Percentiles rank a stretch among this genome's conserved stretches.
Evolutionary conservation across 2,329 filamentous ascomycete genomes (phyloP).

Genomic region (Cordyceps farinosa): DNA sequence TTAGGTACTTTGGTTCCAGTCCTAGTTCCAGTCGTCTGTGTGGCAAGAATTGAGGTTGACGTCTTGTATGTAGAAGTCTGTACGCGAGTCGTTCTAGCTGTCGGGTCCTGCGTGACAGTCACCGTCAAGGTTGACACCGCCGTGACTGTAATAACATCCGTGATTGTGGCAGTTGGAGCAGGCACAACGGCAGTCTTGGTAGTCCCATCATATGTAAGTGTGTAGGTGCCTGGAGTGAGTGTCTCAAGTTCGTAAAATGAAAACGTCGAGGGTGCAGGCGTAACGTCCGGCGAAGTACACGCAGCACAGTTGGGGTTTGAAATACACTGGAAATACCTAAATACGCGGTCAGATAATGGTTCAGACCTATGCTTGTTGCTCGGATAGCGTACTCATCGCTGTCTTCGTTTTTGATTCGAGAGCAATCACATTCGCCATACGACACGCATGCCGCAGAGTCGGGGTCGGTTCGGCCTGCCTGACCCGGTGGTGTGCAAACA

Average conservation of each 20-base stretch:
- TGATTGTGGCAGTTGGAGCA: not conserved
- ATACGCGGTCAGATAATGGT: not conserved
- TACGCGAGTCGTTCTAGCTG: not conserved
- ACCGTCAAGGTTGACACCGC: not conserved
- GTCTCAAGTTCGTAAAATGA: slow-evolving; percentile 8
- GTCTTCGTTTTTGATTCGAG: slow-evolving; percentile 26
- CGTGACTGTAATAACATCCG: not conserved
- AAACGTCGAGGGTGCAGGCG: not conserved
- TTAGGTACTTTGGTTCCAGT: not conserved
- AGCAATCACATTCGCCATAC: slow-evolving; percentile 29
- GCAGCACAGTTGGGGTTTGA: slow-evolving; percentile 13
- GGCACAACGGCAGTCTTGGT: slow-evolving; percentile 11
- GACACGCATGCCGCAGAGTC: slow-evolving; percentile 20
- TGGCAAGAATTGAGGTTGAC: not conserved
- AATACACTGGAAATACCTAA: slow-evolving; percentile 17
- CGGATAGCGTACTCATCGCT: slow-evolving; percentile 25
- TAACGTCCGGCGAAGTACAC: not conserved
- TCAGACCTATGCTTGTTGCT: not conserved
- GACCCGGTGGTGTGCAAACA: not conserved
- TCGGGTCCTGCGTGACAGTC: not conserved
- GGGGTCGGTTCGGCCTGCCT: not conserved
- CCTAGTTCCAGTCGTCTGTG: not conserved
- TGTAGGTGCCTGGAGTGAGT: slow-evolving; percentile 11
- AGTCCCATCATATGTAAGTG: slow-evolving; percentile 1
- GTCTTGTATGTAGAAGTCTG: not conserved